Conservation (phyloP, 2,329 filamentous ascomycete genomes). For the Metarhizium rileyi region DNA sequence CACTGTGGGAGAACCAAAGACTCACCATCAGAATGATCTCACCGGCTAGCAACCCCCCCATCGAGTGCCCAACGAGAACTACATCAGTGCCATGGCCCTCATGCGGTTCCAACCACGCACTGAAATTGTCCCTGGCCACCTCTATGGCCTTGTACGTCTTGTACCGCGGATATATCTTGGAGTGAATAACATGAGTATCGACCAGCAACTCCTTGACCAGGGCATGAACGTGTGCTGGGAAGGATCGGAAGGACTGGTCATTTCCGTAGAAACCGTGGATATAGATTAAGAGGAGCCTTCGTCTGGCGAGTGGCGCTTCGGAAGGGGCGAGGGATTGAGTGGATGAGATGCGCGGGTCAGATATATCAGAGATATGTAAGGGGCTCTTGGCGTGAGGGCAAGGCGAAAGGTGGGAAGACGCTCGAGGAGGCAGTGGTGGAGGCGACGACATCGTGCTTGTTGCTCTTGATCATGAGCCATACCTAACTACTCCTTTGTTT, state of each 20-base stretch:
- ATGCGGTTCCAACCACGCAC: conserved; percentile 70
- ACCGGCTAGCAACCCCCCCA: conserved; percentile 76
- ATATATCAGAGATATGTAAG: conserved; percentile 19
- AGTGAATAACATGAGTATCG: conserved; percentile 71
- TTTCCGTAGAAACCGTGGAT: conserved; percentile 88
- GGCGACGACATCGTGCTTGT: background rate
- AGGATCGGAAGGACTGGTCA: conserved; percentile 77
- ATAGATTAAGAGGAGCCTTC: conserved; percentile 66
- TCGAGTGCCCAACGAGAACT: conserved; percentile 77
- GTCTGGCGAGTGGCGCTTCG: conserved; percentile 22
- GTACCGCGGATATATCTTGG: conserved; percentile 77
- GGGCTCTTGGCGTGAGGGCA: conserved; percentile 8
- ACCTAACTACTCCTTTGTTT: too few relatives aligned
- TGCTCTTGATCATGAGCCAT: too few relatives aligned
- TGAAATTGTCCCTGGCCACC: conserved; percentile 73
- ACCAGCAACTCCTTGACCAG: conserved; percentile 56
- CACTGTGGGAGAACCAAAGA: too few relatives aligned
- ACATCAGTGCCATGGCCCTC: conserved; percentile 67
- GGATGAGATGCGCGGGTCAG: conserved; percentile 40
- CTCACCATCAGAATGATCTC: conserved; percentile 62
- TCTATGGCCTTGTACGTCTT: conserved; percentile 64
- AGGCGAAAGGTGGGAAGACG: background rate
- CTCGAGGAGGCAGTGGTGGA: background rate
- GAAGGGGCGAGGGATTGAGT: conserved; percentile 31
- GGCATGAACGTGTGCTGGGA: conserved; percentile 79